These are phyloP conservation scores for Penicillium waksmanii DNA, from an alignment of 495 filamentous ascomycete species.

Conservation along the genomic window DNA sequence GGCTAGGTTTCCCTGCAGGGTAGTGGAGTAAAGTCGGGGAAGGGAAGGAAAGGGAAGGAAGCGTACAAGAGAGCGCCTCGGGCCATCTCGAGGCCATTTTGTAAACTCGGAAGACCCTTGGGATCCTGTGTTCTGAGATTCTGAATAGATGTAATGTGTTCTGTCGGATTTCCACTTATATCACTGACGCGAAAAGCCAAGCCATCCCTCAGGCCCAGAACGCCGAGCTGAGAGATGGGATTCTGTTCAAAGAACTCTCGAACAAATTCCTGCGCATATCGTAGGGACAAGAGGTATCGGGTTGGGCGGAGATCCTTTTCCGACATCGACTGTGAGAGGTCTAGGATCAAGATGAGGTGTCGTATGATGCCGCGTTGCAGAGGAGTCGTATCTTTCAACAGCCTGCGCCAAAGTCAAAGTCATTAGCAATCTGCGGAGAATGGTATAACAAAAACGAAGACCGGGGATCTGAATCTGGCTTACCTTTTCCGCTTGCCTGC, in stretches of 20 bases:
- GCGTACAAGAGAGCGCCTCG: conserved; percentile 81
- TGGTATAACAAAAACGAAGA: no score
- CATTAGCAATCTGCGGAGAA: not conserved
- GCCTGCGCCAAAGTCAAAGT: conserved; percentile 42
- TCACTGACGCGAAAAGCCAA: conserved; percentile 83
- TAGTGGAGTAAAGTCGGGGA: not conserved
- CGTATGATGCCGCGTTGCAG: conserved; percentile 96
- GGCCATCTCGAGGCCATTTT: conserved; percentile 95
- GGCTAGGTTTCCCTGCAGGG: not conserved
- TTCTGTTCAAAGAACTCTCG: conserved; percentile 98
- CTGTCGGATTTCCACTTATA: conserved; percentile 86
- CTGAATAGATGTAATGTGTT: conserved; percentile 79
- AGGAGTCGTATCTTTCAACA: conserved; percentile 90
- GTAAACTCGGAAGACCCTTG: conserved; percentile 84
- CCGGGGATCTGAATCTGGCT: conserved; percentile 10
- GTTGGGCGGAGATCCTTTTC: conserved; percentile 94
- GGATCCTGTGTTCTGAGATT: conserved; percentile 75
- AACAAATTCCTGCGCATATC: conserved; percentile 86
- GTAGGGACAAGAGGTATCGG: conserved; percentile 78
- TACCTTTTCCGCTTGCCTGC: conserved; percentile 77
- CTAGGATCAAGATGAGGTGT: conserved; percentile 88
- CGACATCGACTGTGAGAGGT: conserved; percentile 89
- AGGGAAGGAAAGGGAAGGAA: not conserved
- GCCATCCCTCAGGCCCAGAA: conserved; percentile 90
- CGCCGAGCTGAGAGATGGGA: conserved; percentile 92